These are phyloP conservation scores for Sordariomycetes sp. DNA, from an alignment of 2,329 filamentous ascomycete species.

Conservation along the genomic window DNA sequence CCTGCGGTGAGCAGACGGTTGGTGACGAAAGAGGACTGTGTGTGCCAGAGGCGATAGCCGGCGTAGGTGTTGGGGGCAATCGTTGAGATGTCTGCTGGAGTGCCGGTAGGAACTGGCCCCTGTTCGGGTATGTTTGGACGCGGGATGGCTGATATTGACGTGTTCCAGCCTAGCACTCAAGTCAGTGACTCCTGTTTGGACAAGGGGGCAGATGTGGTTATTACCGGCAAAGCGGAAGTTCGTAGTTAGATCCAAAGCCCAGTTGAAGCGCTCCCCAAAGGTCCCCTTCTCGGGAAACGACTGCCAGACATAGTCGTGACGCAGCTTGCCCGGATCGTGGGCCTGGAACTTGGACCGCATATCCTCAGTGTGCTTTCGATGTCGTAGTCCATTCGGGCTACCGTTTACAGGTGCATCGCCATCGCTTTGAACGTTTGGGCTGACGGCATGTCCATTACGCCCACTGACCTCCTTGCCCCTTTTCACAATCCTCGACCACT, in stretches of 20 bases:
- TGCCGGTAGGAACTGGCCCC: slow-evolving; percentile 17
- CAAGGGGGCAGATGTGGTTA: slow-evolving; percentile 7
- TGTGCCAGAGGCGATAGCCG: slow-evolving; percentile 35
- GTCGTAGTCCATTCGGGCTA: slow-evolving; percentile 7
- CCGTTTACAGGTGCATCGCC: background rate
- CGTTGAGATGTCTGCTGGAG: slow-evolving; percentile 26
- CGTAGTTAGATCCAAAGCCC: slow-evolving; percentile 45
- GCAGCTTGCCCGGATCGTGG: slow-evolving; percentile 4
- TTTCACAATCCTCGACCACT: slow-evolving; percentile 40
- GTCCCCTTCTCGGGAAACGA: slow-evolving; percentile 41
- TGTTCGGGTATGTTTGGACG: slow-evolving; percentile 25
- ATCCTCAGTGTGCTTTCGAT: too few relatives aligned
- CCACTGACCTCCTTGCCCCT: slow-evolving; percentile 10
- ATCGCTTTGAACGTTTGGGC: too few relatives aligned
- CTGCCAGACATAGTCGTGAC: slow-evolving; percentile 49
- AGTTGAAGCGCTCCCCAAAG: slow-evolving; percentile 40
- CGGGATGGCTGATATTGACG: slow-evolving; percentile 40
- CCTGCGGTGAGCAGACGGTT: slow-evolving; percentile 35
- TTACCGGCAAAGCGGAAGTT: slow-evolving; percentile 46
- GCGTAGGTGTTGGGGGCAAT: slow-evolving; percentile 31
- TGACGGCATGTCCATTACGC: background rate
- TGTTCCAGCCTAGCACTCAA: slow-evolving; percentile 45
- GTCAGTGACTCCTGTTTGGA: background rate
- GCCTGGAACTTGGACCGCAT: too few relatives aligned
- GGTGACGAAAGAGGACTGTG: slow-evolving; percentile 33